Conservation (phyloP, 108 stramenopile species). For the Mediolabrus comicus region DNA sequence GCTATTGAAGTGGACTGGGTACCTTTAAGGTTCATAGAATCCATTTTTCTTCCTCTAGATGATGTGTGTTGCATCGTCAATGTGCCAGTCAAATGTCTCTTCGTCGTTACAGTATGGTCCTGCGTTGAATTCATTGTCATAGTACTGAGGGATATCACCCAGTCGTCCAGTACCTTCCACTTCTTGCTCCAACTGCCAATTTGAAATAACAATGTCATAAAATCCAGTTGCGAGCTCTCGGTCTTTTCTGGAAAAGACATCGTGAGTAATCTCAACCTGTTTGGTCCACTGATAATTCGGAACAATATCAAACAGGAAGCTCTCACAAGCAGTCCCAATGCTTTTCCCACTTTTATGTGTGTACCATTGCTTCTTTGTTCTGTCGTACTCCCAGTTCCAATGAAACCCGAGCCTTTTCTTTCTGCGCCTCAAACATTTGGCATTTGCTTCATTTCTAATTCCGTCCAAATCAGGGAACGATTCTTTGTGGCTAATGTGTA, state of each 20-base stretch:
- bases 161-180: background rate
- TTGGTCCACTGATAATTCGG: background rate
- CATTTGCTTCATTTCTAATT: constrained; percentile 5
- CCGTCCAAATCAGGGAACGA: background rate
- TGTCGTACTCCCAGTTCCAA: constrained; percentile 37
- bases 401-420: constrained; percentile 24
- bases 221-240: background rate
- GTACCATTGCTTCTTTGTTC: constrained; percentile 19
- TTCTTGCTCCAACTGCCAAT: background rate
- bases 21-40: too few species aligned
- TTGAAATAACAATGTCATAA: background rate
- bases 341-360: constrained; percentile 12
- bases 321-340: constrained; percentile 21
- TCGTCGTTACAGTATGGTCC: background rate
- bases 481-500: background rate
- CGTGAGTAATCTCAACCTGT: background rate
- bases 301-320: background rate
- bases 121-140: background rate
- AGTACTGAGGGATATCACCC: background rate
- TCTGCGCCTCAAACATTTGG: constrained; percentile 9
- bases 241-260: background rate
- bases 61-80: constrained; percentile 7
- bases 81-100: background rate
- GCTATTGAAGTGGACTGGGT: too few species aligned
- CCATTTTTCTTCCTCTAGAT: too few species aligned